These are phyloP conservation scores for Candida namnaoensis DNA, from an alignment of 805 yeast species.

Conservation along the genomic window DNA sequence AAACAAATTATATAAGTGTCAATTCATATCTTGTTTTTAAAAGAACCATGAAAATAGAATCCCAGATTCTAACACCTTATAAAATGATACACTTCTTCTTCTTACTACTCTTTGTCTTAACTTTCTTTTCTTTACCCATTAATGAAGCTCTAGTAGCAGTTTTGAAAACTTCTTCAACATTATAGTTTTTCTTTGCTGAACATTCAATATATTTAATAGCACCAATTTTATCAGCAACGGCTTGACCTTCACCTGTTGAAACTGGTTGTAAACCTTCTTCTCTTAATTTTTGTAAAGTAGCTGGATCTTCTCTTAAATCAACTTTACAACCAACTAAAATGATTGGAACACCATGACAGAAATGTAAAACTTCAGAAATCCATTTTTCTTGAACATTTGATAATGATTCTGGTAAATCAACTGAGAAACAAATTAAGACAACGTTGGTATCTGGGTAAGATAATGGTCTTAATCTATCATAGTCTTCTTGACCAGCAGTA, in stretches of 20 bases:
- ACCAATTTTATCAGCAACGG: slow-evolving; percentile 89
- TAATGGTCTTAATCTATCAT: slow-evolving; percentile 85
- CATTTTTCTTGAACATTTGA: slow-evolving; percentile 94
- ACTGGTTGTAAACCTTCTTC: slow-evolving; percentile 7
- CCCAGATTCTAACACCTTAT: too few species aligned
- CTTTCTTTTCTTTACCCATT: slow-evolving; percentile 39
- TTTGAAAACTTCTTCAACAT: slow-evolving; percentile 98
- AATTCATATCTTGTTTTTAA: too few species aligned
- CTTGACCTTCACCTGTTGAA: slow-evolving; percentile 79
- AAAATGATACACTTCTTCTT: too few species aligned
- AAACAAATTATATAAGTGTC: too few species aligned
- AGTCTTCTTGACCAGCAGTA: slow-evolving; percentile 98
- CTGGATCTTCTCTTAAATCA: slow-evolving; percentile 66
- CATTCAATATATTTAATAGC: slow-evolving; percentile 94
- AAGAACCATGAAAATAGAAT: too few species aligned
- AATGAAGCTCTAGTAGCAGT: slow-evolving; percentile 93
- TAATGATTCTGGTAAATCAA: slow-evolving; percentile 88
- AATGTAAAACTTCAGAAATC: slow-evolving; percentile 95
- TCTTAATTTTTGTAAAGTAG: slow-evolving; percentile 33
- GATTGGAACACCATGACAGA: slow-evolving; percentile 92
- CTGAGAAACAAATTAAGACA: slow-evolving; percentile 91
- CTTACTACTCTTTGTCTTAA: too few species aligned
- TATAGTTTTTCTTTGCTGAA: slow-evolving; percentile 91
- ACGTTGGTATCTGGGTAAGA: slow-evolving; percentile 95
- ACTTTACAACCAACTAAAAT: slow-evolving; percentile 93